phyloP scores from a whole-genome alignment of 2,329 filamentous ascomycete genomes.

The Ceratocystis harringtonii region DNA sequence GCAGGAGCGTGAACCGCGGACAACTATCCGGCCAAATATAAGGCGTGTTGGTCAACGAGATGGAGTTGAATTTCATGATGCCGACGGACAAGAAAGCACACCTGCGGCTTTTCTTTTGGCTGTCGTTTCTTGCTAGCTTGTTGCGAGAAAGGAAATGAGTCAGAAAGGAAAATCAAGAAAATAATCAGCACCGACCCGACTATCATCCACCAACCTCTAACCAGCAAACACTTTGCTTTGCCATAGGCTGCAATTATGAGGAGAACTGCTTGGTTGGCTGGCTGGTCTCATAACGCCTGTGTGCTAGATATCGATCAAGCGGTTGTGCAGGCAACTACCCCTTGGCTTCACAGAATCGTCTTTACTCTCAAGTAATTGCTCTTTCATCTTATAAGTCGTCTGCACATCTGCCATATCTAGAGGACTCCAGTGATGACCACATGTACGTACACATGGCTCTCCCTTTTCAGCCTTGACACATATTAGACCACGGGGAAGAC shows the following conservation, averaged over 20 bases:
- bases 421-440: background rate
- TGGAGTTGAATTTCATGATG: background rate
- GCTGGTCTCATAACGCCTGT: too few species aligned
- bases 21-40: background rate
- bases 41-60: background rate
- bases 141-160: background rate
- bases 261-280: background rate
- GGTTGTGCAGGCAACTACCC: background rate
- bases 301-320: too few species aligned
- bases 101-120: too few species aligned
- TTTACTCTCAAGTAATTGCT: background rate
- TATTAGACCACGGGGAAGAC: background rate
- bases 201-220: background rate
- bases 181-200: too few species aligned
- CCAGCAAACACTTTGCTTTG: background rate
- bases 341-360: background rate
- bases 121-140: background rate
- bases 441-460: background rate
- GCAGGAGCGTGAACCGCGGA: slow-evolving; percentile 2
- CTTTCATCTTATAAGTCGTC: background rate
- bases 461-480: background rate
- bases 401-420: background rate
- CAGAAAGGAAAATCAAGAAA: background rate
- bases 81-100: background rate
- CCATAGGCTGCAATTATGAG: background rate